phyloP scores from a whole-genome alignment of 129 eudicot species.

The Centrapalus pauciflorus region DNA sequence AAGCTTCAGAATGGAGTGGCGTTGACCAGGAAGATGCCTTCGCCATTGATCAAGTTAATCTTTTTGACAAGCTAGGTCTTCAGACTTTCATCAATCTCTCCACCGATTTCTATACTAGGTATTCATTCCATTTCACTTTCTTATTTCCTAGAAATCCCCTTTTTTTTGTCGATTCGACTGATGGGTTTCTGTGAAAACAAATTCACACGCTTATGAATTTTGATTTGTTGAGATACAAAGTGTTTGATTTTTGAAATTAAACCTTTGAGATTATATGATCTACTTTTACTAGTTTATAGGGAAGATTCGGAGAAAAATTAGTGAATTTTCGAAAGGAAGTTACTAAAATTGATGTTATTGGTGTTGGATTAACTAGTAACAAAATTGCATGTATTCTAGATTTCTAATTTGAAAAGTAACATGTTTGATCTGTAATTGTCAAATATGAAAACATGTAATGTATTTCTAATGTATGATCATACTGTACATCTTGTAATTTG shows the following conservation, averaged over 20 bases:
- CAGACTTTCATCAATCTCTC: conserved; percentile 81
- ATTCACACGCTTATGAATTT: background rate
- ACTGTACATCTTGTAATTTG: background rate
- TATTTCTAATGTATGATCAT: background rate
- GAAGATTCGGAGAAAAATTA: too few species aligned
- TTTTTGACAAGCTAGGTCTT: conserved; percentile 73
- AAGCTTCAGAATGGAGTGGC: conserved; percentile 92
- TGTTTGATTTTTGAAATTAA: conserved; percentile 2
- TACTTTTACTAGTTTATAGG: background rate
- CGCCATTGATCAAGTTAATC: conserved; percentile 82
- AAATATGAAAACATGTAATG: background rate
- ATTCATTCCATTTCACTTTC: background rate
- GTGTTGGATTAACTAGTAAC: too few species aligned
- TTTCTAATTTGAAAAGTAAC: background rate
- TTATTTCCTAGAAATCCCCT: background rate
- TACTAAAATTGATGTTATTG: background rate
- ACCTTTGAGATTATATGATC: background rate
- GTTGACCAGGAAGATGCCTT: conserved; percentile 69
- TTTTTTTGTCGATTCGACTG: background rate
- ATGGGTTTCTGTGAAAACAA: conserved; percentile 5
- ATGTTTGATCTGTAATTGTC: background rate
- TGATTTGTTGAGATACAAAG: conserved; percentile 5
- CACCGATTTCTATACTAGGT: conserved; percentile 88
- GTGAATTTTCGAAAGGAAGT: too few species aligned
- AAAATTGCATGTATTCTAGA: too few species aligned